Percentiles rank a stretch among this genome's conserved stretches.
phyloP scores from a whole-genome alignment of 2,329 filamentous ascomycete genomes.

The Xylaria sp. region DNA sequence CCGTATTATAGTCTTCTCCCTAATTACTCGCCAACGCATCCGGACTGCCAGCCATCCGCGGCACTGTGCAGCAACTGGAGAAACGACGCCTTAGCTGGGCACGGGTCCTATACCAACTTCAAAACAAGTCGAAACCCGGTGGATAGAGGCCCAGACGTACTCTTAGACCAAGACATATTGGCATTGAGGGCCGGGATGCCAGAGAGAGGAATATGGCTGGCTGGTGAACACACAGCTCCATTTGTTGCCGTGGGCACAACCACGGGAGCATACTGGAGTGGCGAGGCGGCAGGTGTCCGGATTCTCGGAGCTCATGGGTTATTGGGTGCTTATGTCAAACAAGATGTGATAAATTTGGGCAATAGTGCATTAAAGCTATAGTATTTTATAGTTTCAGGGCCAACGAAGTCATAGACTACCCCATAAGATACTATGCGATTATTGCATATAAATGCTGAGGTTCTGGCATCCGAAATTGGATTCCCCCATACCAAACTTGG shows the following conservation, averaged over 20 bases:
- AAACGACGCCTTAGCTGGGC: slow-evolving; percentile 1
- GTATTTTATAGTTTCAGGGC: too few relatives aligned
- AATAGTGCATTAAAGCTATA: too few relatives aligned
- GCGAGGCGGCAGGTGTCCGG: background rate
- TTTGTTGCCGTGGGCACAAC: background rate
- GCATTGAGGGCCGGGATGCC: background rate
- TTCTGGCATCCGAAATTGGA: too few relatives aligned
- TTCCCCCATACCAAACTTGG: too few relatives aligned
- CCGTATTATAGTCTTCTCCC: background rate
- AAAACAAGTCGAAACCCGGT: background rate
- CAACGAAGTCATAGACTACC: too few relatives aligned
- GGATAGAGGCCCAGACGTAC: background rate
- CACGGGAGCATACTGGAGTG: slow-evolving; percentile 4
- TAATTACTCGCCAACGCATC: background rate
- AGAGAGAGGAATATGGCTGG: slow-evolving; percentile 4
- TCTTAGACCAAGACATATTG: slow-evolving; percentile 2
- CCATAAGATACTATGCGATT: too few relatives aligned
- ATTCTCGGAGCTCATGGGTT: background rate
- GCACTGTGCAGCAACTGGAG: background rate
- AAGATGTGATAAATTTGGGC: too few relatives aligned
- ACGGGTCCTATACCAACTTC: slow-evolving; percentile 3
- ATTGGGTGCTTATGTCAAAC: background rate
- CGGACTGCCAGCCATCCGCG: background rate
- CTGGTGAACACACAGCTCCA: slow-evolving; percentile 7
- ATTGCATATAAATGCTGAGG: too few relatives aligned